Conservation (phyloP, 495 filamentous ascomycete genomes). For the Melanomma pulvis-pyrius region DNA sequence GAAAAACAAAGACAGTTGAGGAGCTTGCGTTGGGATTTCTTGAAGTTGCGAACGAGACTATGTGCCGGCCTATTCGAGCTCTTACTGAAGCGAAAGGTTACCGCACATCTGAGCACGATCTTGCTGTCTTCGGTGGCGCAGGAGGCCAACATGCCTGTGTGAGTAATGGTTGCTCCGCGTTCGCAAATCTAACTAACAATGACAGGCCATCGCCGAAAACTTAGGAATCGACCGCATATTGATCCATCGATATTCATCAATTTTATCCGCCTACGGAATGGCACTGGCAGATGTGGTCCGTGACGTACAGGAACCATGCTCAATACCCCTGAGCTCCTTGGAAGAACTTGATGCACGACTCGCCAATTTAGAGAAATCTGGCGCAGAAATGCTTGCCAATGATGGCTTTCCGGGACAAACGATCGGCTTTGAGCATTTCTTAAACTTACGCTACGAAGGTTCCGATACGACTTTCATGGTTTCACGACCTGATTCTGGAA, state of each 20-base stretch:
- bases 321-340: not conserved
- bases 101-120: conserved; percentile 16
- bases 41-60: conserved; percentile 24
- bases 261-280: conserved; percentile 30
- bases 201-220: conserved; percentile 13
- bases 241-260: conserved; percentile 19
- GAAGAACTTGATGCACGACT: conserved; percentile 12
- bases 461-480: conserved; percentile 60
- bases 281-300: conserved; percentile 24
- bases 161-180: too few relatives aligned
- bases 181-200: too few relatives aligned
- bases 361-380: conserved; percentile 14
- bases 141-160: conserved; percentile 29
- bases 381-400: conserved; percentile 7
- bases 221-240: conserved; percentile 21
- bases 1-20: conserved; percentile 8
- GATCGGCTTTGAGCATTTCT: conserved; percentile 48
- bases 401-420: conserved; percentile 4
- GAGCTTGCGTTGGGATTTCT: conserved; percentile 26
- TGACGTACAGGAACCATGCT: conserved; percentile 26
- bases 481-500: conserved; percentile 38
- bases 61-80: conserved; percentile 24
- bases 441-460: conserved; percentile 59
- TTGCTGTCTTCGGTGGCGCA: conserved; percentile 25
- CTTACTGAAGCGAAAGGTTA: conserved; percentile 24